These are phyloP conservation scores for Sporothrix humicola DNA, from an alignment of 2,329 filamentous ascomycete species.

Conservation along the genomic window DNA sequence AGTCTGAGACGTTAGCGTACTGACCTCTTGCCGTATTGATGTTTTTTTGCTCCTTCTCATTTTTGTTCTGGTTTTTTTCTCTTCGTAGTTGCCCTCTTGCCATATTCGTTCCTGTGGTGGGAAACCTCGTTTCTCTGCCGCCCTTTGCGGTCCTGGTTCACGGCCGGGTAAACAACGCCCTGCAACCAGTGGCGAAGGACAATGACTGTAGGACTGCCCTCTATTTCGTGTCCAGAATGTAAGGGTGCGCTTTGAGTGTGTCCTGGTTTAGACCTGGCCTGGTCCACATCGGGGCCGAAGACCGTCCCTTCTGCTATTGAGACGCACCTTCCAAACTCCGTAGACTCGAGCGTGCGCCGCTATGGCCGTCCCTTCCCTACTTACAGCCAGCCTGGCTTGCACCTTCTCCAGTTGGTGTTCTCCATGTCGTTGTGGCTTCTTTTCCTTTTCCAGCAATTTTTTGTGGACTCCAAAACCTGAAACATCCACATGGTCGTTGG, in stretches of 20 bases:
- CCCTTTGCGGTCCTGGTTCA: background rate
- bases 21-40: background rate
- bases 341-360: conserved; percentile 2
- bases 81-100: background rate
- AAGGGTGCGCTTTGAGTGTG: background rate
- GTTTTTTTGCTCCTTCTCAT: background rate
- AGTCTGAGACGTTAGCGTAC: conserved; percentile 17
- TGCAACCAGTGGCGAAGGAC: conserved; percentile 25
- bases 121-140: background rate
- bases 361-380: conserved; percentile 3
- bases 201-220: conserved; percentile 17
- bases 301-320: background rate
- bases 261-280: background rate
- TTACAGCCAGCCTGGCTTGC: too few relatives aligned
- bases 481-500: background rate
- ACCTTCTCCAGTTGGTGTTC: background rate
- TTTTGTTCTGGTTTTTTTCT: background rate
- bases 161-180: conserved; percentile 16
- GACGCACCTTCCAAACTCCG: background rate
- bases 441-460: conserved; percentile 5
- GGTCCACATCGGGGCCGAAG: background rate
- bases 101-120: background rate
- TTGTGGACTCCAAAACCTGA: conserved; percentile 24
- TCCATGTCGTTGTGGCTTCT: background rate
- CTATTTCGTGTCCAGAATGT: background rate